Conservation (phyloP, 805 yeast species). For the Yamadazyma paraphyllophila region DNA sequence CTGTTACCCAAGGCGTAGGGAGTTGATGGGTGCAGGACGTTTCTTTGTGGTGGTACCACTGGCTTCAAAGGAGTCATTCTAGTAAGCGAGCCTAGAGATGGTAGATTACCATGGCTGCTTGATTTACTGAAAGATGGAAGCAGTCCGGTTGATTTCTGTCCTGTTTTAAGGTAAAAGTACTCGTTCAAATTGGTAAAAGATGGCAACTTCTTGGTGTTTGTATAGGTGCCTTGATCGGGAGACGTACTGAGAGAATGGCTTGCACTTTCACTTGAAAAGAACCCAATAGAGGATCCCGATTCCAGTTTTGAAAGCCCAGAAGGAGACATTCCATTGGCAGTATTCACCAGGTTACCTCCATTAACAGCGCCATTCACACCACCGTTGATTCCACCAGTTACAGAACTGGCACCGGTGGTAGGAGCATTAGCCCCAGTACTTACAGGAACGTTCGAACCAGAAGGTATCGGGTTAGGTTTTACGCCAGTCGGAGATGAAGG, state of each 20-base stretch:
- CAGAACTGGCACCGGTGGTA: background rate
- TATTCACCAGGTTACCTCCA: background rate
- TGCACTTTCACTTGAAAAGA: conserved; percentile 28
- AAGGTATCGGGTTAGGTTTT: too few species aligned
- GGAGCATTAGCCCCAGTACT: background rate
- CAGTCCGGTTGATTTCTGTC: conserved; percentile 6
- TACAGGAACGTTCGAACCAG: background rate
- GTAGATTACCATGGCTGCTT: conserved; percentile 18
- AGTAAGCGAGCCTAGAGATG: conserved; percentile 18
- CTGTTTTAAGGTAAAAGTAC: conserved; percentile 25
- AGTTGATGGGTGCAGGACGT: conserved; percentile 18
- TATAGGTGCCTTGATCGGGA: conserved; percentile 24
- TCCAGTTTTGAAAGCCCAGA: conserved; percentile 22
- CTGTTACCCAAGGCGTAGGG: conserved; percentile 14
- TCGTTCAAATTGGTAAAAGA: conserved; percentile 34
- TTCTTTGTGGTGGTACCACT: conserved; percentile 6
- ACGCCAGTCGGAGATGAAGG: conserved; percentile 9
- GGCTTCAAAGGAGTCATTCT: conserved; percentile 46
- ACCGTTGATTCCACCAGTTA: background rate
- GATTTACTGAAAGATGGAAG: conserved; percentile 8
- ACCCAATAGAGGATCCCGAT: conserved; percentile 26
- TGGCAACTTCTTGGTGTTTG: conserved; percentile 16
- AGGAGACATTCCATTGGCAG: background rate
- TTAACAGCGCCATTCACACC: too few species aligned
- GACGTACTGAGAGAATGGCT: conserved; percentile 31